Conservation (phyloP, 495 filamentous ascomycete genomes). For the Opeltia flavorubescens region DNA sequence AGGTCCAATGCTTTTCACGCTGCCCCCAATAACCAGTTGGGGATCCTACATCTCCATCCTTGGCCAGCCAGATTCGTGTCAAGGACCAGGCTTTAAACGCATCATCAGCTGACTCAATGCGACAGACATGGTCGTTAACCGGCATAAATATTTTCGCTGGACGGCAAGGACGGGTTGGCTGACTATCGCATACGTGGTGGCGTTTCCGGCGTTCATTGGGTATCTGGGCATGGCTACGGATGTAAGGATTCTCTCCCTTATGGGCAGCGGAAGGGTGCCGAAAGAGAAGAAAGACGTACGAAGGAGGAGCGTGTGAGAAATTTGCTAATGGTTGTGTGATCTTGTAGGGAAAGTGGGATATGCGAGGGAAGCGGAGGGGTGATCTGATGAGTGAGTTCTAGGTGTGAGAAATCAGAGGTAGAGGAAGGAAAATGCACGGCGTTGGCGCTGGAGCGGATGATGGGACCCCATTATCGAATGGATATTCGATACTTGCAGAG, state of each 20-base stretch:
- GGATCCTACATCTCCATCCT: no score
- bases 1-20: no score
- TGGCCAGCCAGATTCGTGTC: no score
- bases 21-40: no score
- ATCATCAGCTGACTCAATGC: conserved; percentile 13
- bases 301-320: conserved; percentile 9
- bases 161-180: conserved; percentile 67
- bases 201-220: conserved; percentile 54
- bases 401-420: neutral
- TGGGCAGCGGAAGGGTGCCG: neutral
- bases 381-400: conserved; percentile 69
- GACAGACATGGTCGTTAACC: conserved; percentile 69
- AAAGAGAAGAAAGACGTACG: neutral
- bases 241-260: conserved; percentile 36
- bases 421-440: neutral
- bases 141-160: conserved; percentile 93
- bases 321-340: neutral
- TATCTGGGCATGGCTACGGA: conserved; percentile 64
- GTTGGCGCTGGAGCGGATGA: neutral
- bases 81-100: no score
- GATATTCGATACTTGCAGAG: no score
- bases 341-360: conserved; percentile 65
- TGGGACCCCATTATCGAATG: neutral
- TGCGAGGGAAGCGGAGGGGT: conserved; percentile 76
- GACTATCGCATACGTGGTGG: conserved; percentile 56